Base-by-base conservation (phyloP, 345 rosid species). In the Camelina sativa region DNA sequence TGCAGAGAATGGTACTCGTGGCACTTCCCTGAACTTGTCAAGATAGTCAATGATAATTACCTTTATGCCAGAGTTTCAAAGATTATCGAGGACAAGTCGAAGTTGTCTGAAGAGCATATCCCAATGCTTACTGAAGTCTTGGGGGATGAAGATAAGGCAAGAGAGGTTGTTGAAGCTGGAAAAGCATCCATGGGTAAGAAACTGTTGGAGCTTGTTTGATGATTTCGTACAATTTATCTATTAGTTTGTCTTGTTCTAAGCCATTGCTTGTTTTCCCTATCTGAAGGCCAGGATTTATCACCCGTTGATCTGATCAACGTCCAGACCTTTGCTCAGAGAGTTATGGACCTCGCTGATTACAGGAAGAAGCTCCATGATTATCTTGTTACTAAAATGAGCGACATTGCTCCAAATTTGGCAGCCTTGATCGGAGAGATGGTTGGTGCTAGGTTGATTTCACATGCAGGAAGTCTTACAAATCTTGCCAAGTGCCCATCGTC, bases 401-500 rank as follows among this genome's bases (percentile, higher is more conserved):
- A 90, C 73, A 90, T 95, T 76, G 99, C 99, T 25, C 99, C 99
- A 20, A 92, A 95, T 79, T 73, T 95, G 79, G 91, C 97, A 11
- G 88, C 98, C 28, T 83, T 95, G 86, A 88, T 95, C 23, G 98
- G 99, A 54, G 97, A 95, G 63, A 84, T 92, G 74, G 97, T 95
- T 44, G 99, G 89, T 22, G 99, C 99, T 20, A 89, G 97, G 54
- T 69, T 92, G 84, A 95, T 95, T 53, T 95, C 99, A 38, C 99
- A 95, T 80, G 99, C 99, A 15, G 97, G 99, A 47, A 95, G 98
- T 87, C 94, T 95, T 52, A 90, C 96, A 11, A 92, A 92, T 83
- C 87, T 92, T 80, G 99, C 99, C 0, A 95, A 95, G 75, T 92
- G 97, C 80, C 98, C 99, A 60, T 89, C 99, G 82, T 95, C 99